These are phyloP conservation scores for Entelexis paramagnoliae DNA, from an alignment of 1,139 yeast species.

Conservation along the genomic window DNA sequence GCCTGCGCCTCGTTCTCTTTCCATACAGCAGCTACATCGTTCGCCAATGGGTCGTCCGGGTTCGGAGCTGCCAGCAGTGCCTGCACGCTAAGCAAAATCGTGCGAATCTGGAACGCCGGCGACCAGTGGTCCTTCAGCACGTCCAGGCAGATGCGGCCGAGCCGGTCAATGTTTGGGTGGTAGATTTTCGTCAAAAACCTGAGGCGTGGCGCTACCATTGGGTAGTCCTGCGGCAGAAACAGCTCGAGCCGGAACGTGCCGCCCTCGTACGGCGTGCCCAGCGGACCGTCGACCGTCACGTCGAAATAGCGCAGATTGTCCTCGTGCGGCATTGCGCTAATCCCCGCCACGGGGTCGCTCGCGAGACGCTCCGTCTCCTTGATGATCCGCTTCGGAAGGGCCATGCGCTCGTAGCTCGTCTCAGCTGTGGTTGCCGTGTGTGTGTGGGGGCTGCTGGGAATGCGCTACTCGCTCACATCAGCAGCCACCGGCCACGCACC, in stretches of 20 bases:
- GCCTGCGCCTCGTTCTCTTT: slow-evolving; percentile 74
- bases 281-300: slow-evolving; percentile 83
- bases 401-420: slow-evolving; percentile 8
- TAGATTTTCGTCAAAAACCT: slow-evolving; percentile 85
- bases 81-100: slow-evolving; percentile 84
- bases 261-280: slow-evolving; percentile 68
- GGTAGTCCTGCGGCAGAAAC: slow-evolving; percentile 80
- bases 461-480: slow-evolving; percentile 1
- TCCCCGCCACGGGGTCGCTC: slow-evolving; percentile 95
- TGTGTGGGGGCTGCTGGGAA: not conserved
- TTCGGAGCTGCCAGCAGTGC: slow-evolving; percentile 93
- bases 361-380: slow-evolving; percentile 82
- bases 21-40: slow-evolving; percentile 97
- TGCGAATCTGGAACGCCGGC: slow-evolving; percentile 94
- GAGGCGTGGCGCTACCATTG: slow-evolving; percentile 89
- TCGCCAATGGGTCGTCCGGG: slow-evolving; percentile 96
- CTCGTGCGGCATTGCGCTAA: slow-evolving; percentile 83
- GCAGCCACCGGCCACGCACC: not conserved
- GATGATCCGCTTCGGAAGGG: slow-evolving; percentile 25
- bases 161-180: slow-evolving; percentile 91
- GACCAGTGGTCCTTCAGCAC: slow-evolving; percentile 90
- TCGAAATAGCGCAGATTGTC: slow-evolving; percentile 87
- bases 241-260: slow-evolving; percentile 70
- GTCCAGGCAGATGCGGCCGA: slow-evolving; percentile 91
- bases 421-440: not conserved